Conservation (phyloP, 768 basidiomycete species). For the Rhizopogon rudus region DNA sequence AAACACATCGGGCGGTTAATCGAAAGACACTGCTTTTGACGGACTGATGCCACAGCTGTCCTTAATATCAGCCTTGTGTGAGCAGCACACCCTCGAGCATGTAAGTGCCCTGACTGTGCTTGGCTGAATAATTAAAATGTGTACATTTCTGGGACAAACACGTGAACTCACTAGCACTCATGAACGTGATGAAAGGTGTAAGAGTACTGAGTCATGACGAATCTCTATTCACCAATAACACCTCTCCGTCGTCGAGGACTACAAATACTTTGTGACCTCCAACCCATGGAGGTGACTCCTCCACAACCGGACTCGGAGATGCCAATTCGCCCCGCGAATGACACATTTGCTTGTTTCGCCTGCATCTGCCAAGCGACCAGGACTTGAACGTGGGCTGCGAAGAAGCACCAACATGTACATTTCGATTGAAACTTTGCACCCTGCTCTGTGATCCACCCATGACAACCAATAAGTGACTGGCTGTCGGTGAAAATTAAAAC, state of each 20-base stretch:
- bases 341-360: neutral
- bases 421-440: neutral
- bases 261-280: constrained; percentile 20
- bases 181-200: neutral
- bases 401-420: neutral
- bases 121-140: neutral
- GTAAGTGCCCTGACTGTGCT: too few species aligned
- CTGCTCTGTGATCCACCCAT: constrained; percentile 15
- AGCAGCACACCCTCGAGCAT: neutral
- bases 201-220: neutral
- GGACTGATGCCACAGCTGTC: neutral
- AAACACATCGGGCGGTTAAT: neutral
- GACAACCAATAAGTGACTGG: neutral
- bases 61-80: neutral
- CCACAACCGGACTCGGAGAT: constrained; percentile 1
- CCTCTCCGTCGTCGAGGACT: constrained; percentile 22
- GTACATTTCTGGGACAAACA: neutral
- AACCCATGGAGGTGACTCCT: constrained; percentile 24
- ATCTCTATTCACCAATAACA: constrained; percentile 8
- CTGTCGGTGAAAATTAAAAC: neutral
- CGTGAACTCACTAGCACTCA: neutral
- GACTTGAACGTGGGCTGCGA: neutral
- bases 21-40: neutral
- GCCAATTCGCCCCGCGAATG: neutral
- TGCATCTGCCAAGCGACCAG: neutral